Evolutionary conservation across 2,329 filamentous ascomycete genomes (phyloP).

Genomic region (Fusarium sp.): DNA sequence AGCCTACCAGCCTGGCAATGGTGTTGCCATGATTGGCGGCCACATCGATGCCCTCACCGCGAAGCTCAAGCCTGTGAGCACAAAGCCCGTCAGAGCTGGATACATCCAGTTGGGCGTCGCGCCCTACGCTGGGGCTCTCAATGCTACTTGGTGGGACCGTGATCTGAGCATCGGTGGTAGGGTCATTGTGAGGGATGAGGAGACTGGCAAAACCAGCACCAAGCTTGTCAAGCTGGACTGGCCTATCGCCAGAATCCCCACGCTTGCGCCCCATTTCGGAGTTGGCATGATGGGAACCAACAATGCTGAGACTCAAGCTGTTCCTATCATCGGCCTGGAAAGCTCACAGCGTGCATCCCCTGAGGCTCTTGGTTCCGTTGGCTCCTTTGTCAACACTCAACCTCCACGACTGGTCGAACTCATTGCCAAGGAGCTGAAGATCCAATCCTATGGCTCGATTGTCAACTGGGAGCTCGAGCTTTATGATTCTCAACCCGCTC

Average conservation of each 20-base stretch:
- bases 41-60: slow-evolving; percentile 95
- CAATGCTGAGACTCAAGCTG: slow-evolving; percentile 93
- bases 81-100: slow-evolving; percentile 84
- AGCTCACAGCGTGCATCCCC: slow-evolving; percentile 63
- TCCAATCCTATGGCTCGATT: slow-evolving; percentile 78
- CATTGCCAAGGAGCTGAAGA: slow-evolving; percentile 82
- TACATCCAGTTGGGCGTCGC: slow-evolving; percentile 92
- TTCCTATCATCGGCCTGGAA: slow-evolving; percentile 92
- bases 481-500: slow-evolving; percentile 89
- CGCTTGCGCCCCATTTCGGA: slow-evolving; percentile 94
- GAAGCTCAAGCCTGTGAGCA: slow-evolving; percentile 90
- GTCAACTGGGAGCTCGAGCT: slow-evolving; percentile 98
- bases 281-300: slow-evolving; percentile 74
- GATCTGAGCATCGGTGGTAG: slow-evolving; percentile 92
- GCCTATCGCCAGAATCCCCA: slow-evolving; percentile 94
- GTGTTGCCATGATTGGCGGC: slow-evolving; percentile 87
- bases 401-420: slow-evolving; percentile 86
- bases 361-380: slow-evolving; percentile 69
- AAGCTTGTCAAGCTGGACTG: slow-evolving; percentile 92
- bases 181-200: slow-evolving; percentile 82
- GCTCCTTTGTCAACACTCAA: slow-evolving; percentile 85
- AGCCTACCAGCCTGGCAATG: slow-evolving; percentile 85
- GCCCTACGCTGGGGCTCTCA: slow-evolving; percentile 89
- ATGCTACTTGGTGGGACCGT: slow-evolving; percentile 96
- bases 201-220: slow-evolving; percentile 79